A percentile compares a stretch with the other conserved stretches of the same genome.
phyloP scores from a whole-genome alignment of 2,329 filamentous ascomycete genomes.

The Myotisia sp. region DNA sequence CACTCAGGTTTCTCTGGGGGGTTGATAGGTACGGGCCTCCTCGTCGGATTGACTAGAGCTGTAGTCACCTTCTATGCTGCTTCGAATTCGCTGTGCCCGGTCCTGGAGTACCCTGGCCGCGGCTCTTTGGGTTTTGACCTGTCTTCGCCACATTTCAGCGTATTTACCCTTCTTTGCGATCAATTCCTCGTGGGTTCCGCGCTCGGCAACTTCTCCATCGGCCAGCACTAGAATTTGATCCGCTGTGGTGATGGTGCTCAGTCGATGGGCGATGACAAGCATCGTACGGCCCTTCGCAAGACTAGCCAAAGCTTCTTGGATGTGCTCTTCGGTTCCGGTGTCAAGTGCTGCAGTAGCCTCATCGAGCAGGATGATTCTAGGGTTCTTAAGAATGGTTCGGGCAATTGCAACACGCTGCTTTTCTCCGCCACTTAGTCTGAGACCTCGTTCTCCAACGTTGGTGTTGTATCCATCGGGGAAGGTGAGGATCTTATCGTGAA shows the following conservation, averaged over 20 bases:
- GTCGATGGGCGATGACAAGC: constrained; percentile 82
- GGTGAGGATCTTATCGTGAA: constrained; percentile 78
- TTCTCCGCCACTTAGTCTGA: constrained; percentile 77
- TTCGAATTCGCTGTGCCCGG: constrained; percentile 30
- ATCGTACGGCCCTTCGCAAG: constrained; percentile 78
- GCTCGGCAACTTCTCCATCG: constrained; percentile 61
- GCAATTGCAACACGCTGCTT: constrained; percentile 91
- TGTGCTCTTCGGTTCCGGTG: constrained; percentile 83
- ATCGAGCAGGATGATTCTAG: constrained; percentile 80
- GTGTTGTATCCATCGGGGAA: constrained; percentile 83
- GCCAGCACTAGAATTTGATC: constrained; percentile 73
- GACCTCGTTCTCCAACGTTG: constrained; percentile 78
- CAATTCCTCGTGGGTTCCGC: constrained; percentile 65
- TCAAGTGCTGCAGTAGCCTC: constrained; percentile 82
- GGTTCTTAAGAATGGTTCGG: constrained; percentile 81
- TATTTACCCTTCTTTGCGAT: constrained; percentile 59
- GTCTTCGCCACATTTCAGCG: constrained; percentile 76
- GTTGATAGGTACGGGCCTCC: too few species aligned
- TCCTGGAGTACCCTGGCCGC: constrained; percentile 38
- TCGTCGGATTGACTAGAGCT: constrained; percentile 38
- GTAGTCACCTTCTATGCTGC: constrained; percentile 28
- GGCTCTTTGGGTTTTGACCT: constrained; percentile 63
- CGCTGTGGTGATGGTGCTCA: constrained; percentile 73
- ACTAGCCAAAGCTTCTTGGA: constrained; percentile 70
- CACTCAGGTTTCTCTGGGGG: too few species aligned